These are phyloP conservation scores for Scenedesmus sp. DNA, from an alignment of 163 green algal genomes.

Conservation along the genomic window DNA sequence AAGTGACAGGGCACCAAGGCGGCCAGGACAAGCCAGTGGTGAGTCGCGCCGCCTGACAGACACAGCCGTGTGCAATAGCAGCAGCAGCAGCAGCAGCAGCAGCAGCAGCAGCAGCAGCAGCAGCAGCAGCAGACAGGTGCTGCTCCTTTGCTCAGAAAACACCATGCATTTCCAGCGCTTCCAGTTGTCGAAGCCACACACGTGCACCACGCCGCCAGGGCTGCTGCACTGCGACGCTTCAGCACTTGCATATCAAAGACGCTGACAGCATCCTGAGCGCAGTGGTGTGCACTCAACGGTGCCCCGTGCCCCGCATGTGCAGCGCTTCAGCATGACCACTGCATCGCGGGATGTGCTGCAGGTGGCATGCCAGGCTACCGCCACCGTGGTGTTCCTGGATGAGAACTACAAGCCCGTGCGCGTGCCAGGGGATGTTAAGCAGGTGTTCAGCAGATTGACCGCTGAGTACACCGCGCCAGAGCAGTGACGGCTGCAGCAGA, in stretches of 20 bases:
- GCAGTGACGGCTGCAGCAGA: neutral
- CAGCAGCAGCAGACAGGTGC: neutral
- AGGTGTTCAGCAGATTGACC: constrained; percentile 4
- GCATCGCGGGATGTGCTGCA: too few species aligned
- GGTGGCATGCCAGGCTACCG: constrained; percentile 61
- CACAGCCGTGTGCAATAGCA: too few species aligned
- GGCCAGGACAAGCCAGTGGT: constrained; percentile 36
- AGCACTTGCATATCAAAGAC: too few species aligned
- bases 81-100: neutral
- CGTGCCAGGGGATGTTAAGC: constrained; percentile 50
- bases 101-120: neutral
- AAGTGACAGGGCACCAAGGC: constrained; percentile 21
- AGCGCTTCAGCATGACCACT: too few species aligned
- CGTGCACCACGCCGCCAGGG: too few species aligned
- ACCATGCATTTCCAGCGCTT: too few species aligned
- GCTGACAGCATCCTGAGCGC: too few species aligned
- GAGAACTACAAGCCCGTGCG: constrained; percentile 57
- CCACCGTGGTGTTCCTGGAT: constrained; percentile 73
- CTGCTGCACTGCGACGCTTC: too few species aligned
- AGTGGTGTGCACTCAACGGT: too few species aligned
- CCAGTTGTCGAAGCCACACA: too few species aligned
- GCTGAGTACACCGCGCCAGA: constrained; percentile 1
- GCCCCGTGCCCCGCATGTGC: too few species aligned
- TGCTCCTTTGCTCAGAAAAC: too few species aligned
- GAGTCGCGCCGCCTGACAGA: neutral